phyloP scores from a whole-genome alignment of 148 eudicot genomes.

The Dianthus caryophyllus region DNA sequence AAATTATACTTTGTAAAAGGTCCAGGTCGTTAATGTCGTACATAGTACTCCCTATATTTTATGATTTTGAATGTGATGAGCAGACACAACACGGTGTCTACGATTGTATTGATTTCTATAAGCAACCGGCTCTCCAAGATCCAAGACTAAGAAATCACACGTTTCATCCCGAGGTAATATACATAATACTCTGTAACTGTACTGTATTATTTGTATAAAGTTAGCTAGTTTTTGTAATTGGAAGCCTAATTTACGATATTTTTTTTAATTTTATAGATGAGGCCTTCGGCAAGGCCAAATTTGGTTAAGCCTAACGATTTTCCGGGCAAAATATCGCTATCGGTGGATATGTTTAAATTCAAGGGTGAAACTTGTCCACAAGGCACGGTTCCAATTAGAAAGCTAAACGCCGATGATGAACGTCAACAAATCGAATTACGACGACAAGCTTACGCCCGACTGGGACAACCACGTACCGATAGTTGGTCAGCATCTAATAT shows the following conservation, averaged over 20 bases:
- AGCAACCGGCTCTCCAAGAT: slow-evolving; percentile 14
- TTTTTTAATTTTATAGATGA: slow-evolving; percentile 13
- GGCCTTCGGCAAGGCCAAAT: slow-evolving; percentile 15
- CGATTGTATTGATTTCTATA: slow-evolving; percentile 17
- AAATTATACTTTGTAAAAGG: no score
- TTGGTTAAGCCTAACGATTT: not conserved
- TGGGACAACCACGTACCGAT: not conserved
- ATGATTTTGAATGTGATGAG: not conserved
- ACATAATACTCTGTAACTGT: no score
- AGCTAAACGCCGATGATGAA: not conserved
- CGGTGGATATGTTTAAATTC: not conserved
- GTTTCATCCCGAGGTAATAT: slow-evolving; percentile 10
- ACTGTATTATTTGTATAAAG: no score
- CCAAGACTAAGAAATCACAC: slow-evolving; percentile 5
- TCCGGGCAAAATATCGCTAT: not conserved
- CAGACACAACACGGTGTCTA: slow-evolving; percentile 11
- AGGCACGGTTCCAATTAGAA: slow-evolving; percentile 24
- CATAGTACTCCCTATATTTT: no score
- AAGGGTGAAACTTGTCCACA: slow-evolving; percentile 24
- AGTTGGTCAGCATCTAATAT: not conserved
- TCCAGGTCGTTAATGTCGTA: no score
- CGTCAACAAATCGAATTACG: not conserved
- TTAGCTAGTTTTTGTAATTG: no score
- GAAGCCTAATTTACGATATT: not conserved
- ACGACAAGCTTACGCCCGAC: slow-evolving; percentile 2